Percentiles rank a stretch among this genome's conserved stretches.
Conservation (phyloP, 352 stramenopile species). For the Globisporangium yorkense region DNA sequence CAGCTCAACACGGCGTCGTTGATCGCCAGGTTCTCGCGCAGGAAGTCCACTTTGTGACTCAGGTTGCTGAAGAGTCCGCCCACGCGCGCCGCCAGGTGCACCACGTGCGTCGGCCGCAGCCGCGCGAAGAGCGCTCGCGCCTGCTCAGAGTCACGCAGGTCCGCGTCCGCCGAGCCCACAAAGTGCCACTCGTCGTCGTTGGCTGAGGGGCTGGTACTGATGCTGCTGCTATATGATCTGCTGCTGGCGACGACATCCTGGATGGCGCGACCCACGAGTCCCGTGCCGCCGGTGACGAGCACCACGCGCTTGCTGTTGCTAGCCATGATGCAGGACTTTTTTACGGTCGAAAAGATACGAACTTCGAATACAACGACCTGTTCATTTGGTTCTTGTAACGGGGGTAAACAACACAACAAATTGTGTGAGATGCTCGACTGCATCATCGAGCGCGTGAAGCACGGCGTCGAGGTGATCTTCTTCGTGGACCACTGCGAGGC, state of each 20-base stretch:
- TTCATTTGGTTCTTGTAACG: no score
- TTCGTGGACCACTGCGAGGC: no score
- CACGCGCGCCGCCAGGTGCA: constrained; percentile 97
- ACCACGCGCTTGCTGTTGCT: constrained; percentile 34
- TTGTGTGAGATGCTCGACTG: no score
- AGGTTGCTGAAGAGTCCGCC: constrained; percentile 86
- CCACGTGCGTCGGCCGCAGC: constrained; percentile 93
- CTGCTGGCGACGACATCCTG: constrained; percentile 37
- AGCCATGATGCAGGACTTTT: no score
- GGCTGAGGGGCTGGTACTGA: constrained; percentile 2
- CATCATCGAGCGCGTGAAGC: no score
- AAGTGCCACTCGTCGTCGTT: constrained; percentile 89
- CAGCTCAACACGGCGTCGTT: constrained; percentile 99
- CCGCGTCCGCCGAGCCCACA: constrained; percentile 90
- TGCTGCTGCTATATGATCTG: neutral
- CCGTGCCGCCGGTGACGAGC: constrained; percentile 95
- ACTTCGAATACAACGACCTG: no score
- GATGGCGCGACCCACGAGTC: constrained; percentile 89
- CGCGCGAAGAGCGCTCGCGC: constrained; percentile 92
- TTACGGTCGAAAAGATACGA: no score
- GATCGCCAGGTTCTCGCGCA: constrained; percentile 98
- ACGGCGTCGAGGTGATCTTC: no score
- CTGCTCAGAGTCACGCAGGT: constrained; percentile 83
- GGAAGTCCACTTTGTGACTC: constrained; percentile 95
- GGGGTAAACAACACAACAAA: no score